These are phyloP conservation scores for Lotmaria passim DNA, from an alignment of 208 protist species.

Conservation along the genomic window DNA sequence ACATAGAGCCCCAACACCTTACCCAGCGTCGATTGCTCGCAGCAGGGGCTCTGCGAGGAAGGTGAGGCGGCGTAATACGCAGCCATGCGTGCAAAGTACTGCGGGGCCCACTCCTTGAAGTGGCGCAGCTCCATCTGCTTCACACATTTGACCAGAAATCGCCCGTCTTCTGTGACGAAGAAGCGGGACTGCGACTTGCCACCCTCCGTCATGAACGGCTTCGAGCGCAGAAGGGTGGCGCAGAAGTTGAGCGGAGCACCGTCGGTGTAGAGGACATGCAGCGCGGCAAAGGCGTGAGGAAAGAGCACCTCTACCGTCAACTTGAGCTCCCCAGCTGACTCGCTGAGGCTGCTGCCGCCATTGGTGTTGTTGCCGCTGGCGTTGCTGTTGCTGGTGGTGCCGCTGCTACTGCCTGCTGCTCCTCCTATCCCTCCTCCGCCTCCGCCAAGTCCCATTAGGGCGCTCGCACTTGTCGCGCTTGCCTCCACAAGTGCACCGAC, in stretches of 20 bases:
- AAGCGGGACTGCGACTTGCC: slow-evolving; percentile 78
- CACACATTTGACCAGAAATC: slow-evolving; percentile 77
- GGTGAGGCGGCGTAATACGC: slow-evolving; percentile 22
- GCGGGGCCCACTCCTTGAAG: slow-evolving; percentile 54
- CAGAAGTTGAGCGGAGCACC: slow-evolving; percentile 41
- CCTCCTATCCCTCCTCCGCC: background rate
- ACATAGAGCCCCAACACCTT: slow-evolving; percentile 41
- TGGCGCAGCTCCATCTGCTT: slow-evolving; percentile 75
- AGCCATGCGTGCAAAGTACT: slow-evolving; percentile 71
- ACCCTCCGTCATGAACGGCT: slow-evolving; percentile 53
- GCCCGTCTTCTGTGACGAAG: slow-evolving; percentile 65
- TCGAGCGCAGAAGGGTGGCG: slow-evolving; percentile 59
- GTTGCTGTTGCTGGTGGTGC: background rate
- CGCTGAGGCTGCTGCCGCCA: background rate
- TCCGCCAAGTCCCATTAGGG: slow-evolving; percentile 1
- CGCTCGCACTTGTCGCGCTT: slow-evolving; percentile 5
- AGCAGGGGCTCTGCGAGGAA: background rate
- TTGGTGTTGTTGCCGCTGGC: too few species aligned
- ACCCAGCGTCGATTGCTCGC: slow-evolving; percentile 22
- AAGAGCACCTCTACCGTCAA: slow-evolving; percentile 72
- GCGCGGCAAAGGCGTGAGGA: slow-evolving; percentile 53
- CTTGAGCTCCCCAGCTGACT: background rate
- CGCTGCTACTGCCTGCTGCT: background rate
- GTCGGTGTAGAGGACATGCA: slow-evolving; percentile 60
- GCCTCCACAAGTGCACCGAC: slow-evolving; percentile 5